Evolutionary conservation across 805 yeast species (phyloP), one percentile per base, ranked within the genome.

Genomic region (Kodamaea jinghongensis): DNA sequence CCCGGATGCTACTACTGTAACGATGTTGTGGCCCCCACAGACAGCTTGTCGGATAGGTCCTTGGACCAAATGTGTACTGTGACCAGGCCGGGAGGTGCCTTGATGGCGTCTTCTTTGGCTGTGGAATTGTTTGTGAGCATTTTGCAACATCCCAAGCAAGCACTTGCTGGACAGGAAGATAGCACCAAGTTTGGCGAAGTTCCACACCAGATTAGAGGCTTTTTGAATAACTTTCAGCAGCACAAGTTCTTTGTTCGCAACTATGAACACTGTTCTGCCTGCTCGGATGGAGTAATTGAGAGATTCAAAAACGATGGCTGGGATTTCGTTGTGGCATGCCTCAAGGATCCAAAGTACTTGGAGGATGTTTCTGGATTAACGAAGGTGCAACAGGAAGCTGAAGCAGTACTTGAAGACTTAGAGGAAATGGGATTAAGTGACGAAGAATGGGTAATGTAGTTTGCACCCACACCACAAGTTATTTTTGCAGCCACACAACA

Each of bases 21-120:
- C 57, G 99, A 93, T 57, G 90, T 93, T 6, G 88, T 88, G 38
- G 98, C 97, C 0, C 99, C 99, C 0, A 70, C 79, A 2, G 96
- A 93, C 57, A 83, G 95, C 42, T 63, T 87, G n/a, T 73, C 86
- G 0, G 95, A 89, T 54, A 71, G 96, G 37, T 86, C 97, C 0
- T 66, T 93, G 41, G 99, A 93, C 62, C 98, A 93, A 61, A 93
- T 93, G 97, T 93, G 99, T 56, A 93, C 99, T 0, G 99, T 93
- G 1, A 93, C 99, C 0, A 71, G 99, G 29, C 98, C 99, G 0
- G 99, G 99, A 0, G 90, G 85, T 1, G 96, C 99, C 0, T 65
- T 85, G 51, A 65, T 88, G 62, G 97, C 98, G 0, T 77, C 96
- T 0, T 79, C 96, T 0, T 65, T 82, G 27, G 95, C 95, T 0